Conservation (phyloP, 2,329 filamentous ascomycete species). For the Aspergillus sp. region DNA sequence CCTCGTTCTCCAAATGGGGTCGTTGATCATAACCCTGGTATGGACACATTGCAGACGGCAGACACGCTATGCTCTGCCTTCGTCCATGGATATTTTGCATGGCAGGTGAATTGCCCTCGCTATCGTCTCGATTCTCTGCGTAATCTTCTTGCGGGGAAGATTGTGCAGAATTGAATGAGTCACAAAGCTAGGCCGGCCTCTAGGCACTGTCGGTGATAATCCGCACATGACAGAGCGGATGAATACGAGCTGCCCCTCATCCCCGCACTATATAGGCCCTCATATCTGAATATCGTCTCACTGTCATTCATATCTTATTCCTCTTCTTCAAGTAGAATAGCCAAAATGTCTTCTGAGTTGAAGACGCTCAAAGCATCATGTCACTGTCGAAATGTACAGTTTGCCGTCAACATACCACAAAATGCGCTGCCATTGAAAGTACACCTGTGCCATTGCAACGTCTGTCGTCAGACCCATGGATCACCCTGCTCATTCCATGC, state of each 20-base stretch:
- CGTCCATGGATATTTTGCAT: neutral
- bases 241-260: neutral
- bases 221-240: neutral
- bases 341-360: neutral
- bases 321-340: neutral
- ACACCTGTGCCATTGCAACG: slow-evolving; percentile 45
- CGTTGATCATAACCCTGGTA: neutral
- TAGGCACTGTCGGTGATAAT: neutral
- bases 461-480: slow-evolving; percentile 43
- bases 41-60: neutral
- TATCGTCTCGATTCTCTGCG: neutral
- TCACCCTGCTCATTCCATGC: slow-evolving; percentile 27
- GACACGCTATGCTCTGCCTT: neutral
- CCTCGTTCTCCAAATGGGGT: neutral
- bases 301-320: neutral
- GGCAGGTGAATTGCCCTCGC: neutral
- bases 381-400: slow-evolving; percentile 23
- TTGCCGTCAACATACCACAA: slow-evolving; percentile 34
- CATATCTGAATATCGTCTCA: neutral
- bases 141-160: neutral
- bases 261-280: neutral
- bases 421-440: slow-evolving; percentile 35
- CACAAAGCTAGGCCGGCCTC: too few species aligned
- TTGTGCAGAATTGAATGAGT: too few species aligned
- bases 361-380: slow-evolving; percentile 22